Conservation (phyloP, 2,329 filamentous ascomycete genomes). For the Gaeumannomyces sp. region DNA sequence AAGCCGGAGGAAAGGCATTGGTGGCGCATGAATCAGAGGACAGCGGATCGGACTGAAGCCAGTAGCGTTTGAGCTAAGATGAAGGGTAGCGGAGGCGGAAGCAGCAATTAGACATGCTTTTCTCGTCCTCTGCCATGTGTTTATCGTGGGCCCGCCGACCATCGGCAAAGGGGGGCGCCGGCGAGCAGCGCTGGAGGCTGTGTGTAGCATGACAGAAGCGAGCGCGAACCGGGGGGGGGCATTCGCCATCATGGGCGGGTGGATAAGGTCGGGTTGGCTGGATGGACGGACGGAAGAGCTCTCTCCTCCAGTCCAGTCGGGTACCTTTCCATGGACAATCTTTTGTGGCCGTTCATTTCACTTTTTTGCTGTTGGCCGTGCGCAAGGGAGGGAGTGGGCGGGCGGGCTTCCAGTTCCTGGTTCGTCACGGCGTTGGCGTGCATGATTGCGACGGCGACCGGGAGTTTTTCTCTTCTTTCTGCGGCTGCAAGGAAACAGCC, state of each 20-base stretch:
- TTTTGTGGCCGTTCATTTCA: neutral
- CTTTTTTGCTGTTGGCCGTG: neutral
- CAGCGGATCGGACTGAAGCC: neutral
- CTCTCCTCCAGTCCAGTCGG: neutral
- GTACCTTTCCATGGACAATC: neutral
- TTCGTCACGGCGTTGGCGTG: no score
- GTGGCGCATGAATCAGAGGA: neutral
- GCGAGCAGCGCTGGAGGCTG: neutral
- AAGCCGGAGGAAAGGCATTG: no score
- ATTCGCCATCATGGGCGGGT: neutral
- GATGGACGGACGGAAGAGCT: neutral
- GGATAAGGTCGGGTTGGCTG: neutral
- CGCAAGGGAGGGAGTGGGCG: no score
- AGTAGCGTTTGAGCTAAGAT: neutral
- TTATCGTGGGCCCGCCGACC: neutral
- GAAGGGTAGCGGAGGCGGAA: neutral
- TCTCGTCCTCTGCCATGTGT: neutral
- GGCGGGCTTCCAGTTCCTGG: neutral
- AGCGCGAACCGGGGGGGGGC: no score
- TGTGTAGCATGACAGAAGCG: neutral
- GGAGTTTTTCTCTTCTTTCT: no score
- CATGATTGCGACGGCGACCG: no score
- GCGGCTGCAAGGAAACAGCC: no score
- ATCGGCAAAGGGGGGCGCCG: neutral
- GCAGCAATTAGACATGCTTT: neutral